Evolutionary conservation across 2,329 filamentous ascomycete genomes (phyloP).

Genomic region (Colletotrichum tanaceti): DNA sequence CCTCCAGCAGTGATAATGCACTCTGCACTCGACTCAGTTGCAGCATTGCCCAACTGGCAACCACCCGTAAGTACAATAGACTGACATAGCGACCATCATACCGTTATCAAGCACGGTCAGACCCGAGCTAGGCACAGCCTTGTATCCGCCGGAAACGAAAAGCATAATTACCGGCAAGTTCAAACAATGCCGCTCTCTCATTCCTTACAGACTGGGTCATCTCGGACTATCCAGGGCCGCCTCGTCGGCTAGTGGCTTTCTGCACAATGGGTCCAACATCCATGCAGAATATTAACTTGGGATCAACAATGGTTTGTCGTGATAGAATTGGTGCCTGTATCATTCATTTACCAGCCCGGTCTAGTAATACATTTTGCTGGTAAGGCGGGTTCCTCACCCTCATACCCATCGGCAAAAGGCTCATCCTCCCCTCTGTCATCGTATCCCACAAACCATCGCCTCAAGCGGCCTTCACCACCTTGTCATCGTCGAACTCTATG

Average conservation of each 20-base stretch:
- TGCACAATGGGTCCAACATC: neutral
- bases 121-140: neutral
- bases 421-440: constrained; percentile 34
- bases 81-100: constrained; percentile 10
- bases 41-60: neutral
- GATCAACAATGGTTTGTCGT: constrained; percentile 11
- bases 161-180: neutral
- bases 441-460: constrained; percentile 22
- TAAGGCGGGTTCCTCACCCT: constrained; percentile 15
- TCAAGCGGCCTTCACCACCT: constrained; percentile 72
- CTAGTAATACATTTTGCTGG: constrained; percentile 43
- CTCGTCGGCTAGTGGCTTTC: neutral
- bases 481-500: constrained; percentile 86
- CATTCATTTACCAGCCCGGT: constrained; percentile 41
- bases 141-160: neutral
- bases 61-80: neutral
- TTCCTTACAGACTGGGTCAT: neutral
- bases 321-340: constrained; percentile 39
- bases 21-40: constrained; percentile 10
- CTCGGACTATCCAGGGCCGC: neutral
- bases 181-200: neutral
- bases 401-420: constrained; percentile 22
- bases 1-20: neutral
- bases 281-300: neutral
- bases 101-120: constrained; percentile 15